These are phyloP conservation scores for Hylodesmum podocarpum DNA, from an alignment of 306 rosid genomes.

Conservation along the genomic window DNA sequence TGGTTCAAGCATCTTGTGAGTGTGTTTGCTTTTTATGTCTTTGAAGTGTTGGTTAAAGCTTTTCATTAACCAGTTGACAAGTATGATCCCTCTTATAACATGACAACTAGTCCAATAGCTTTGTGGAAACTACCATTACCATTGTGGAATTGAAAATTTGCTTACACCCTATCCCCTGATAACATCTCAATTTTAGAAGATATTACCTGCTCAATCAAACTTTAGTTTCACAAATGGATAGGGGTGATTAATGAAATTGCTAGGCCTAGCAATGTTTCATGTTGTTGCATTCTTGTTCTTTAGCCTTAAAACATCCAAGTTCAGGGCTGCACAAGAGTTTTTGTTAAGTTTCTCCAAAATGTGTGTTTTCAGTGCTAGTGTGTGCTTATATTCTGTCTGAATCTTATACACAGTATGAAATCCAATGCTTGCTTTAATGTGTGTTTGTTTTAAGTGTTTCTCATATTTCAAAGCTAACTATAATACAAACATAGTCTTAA, in stretches of 20 bases:
- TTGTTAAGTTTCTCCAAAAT: neutral
- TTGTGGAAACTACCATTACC: neutral
- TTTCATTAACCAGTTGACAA: neutral
- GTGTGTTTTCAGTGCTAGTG: neutral
- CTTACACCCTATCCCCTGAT: neutral
- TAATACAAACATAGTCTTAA: too few species aligned
- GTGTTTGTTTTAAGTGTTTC: too few species aligned
- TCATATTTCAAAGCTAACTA: too few species aligned
- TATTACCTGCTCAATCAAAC: neutral
- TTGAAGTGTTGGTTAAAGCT: neutral
- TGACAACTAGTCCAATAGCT: neutral
- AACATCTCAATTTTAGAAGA: neutral
- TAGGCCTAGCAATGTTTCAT: neutral
- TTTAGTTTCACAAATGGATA: neutral
- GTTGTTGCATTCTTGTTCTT: neutral
- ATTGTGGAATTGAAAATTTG: neutral
- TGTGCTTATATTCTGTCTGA: neutral
- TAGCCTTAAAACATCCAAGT: neutral
- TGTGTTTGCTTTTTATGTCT: conserved; percentile 17
- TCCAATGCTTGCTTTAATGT: too few species aligned
- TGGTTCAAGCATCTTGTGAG: conserved; percentile 98
- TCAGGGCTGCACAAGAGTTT: neutral
- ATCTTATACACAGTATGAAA: neutral
- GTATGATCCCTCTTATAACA: neutral
- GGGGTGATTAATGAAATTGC: neutral